Conservation (phyloP, 441 rosid species). For the Pelargonium australe region DNA sequence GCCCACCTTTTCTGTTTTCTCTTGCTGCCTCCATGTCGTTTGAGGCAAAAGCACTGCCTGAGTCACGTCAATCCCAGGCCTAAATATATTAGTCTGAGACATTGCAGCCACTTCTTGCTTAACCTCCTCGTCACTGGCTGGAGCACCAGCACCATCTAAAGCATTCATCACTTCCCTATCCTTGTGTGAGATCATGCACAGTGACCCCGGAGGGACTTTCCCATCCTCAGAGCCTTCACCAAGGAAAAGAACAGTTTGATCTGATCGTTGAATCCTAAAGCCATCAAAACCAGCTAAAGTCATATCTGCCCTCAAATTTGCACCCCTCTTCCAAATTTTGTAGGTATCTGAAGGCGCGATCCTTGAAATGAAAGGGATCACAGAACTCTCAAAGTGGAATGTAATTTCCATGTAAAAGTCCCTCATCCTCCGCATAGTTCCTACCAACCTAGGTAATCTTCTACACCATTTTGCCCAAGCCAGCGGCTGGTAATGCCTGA, state of each 20-base stretch:
- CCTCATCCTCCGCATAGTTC: constrained; percentile 75
- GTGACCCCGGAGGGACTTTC: constrained; percentile 63
- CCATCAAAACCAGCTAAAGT: constrained; percentile 96
- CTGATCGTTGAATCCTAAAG: constrained; percentile 77
- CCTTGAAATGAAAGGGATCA: constrained; percentile 85
- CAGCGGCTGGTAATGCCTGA: constrained; percentile 78
- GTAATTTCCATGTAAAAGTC: constrained; percentile 96
- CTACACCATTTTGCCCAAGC: constrained; percentile 99
- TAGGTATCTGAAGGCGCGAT: constrained; percentile 96
- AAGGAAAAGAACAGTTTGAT: constrained; percentile 85
- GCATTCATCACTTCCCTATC: constrained; percentile 91
- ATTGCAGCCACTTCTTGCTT: constrained; percentile 79
- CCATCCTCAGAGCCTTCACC: constrained; percentile 94
- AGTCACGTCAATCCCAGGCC: constrained; percentile 96
- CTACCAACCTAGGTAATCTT: constrained; percentile 81
- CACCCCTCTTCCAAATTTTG: constrained; percentile 87
- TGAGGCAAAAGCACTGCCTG: constrained; percentile 82
- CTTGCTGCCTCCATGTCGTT: constrained; percentile 89
- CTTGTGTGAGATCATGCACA: constrained; percentile 85
- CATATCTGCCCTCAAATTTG: constrained; percentile 93
- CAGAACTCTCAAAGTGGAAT: constrained; percentile 91
- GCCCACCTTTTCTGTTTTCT: constrained; percentile 84
- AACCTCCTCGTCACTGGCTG: constrained; percentile 76
- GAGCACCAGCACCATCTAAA: constrained; percentile 78
- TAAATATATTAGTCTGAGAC: constrained; percentile 84